Conservation (phyloP, 192 early-diverging fungal species). For the Backusella parvicylindrica region DNA sequence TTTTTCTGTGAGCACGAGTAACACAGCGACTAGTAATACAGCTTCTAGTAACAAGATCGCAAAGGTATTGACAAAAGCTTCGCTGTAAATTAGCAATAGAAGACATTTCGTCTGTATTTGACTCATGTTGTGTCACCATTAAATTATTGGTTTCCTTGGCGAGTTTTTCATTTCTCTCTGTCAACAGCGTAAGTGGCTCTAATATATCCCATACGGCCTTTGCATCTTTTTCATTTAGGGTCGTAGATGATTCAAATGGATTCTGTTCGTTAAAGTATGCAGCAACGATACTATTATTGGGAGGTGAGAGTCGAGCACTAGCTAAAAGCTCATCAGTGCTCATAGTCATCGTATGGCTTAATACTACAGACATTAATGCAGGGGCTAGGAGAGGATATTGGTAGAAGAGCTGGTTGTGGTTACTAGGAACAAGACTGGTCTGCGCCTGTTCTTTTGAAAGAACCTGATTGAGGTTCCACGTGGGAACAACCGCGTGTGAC, state of each 20-base stretch:
- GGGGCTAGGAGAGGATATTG: slow-evolving; percentile 28
- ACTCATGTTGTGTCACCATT: neutral
- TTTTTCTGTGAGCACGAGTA: neutral
- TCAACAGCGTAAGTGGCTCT: neutral
- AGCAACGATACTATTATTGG: neutral
- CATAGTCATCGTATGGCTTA: slow-evolving; percentile 26
- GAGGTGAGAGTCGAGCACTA: neutral
- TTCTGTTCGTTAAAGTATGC: neutral
- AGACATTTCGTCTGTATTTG: neutral
- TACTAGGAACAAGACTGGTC: neutral
- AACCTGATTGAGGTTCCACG: slow-evolving; percentile 15
- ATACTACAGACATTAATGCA: slow-evolving; percentile 31
- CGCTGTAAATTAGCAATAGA: neutral
- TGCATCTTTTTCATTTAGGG: slow-evolving; percentile 4
- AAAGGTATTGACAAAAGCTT: neutral
- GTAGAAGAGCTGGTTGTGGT: slow-evolving; percentile 2
- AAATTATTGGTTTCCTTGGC: neutral
- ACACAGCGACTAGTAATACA: neutral
- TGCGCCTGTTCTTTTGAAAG: neutral
- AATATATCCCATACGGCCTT: neutral
- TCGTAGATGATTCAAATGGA: neutral
- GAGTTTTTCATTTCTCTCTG: slow-evolving; percentile 1
- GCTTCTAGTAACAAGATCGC: neutral
- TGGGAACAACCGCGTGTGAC: slow-evolving; percentile 19
- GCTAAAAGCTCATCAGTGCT: slow-evolving; percentile 12